These are phyloP conservation scores for Calocybe cyanea DNA, from an alignment of 768 basidiomycete genomes.

Conservation along the genomic window DNA sequence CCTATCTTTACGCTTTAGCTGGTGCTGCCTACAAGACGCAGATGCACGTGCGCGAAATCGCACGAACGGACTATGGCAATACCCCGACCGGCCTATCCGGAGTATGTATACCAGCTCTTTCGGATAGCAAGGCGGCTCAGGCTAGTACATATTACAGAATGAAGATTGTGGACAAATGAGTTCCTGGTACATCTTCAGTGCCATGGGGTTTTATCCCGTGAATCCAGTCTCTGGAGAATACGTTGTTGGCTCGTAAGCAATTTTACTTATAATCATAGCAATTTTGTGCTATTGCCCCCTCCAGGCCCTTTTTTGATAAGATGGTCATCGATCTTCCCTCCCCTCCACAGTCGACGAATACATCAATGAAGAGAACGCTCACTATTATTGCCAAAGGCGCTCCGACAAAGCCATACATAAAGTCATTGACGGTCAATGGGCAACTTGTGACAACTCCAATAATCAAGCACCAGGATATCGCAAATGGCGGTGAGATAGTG, in stretches of 20 bases:
- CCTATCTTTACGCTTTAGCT: conserved; percentile 74
- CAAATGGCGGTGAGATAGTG: conserved; percentile 15
- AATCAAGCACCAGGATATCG: conserved; percentile 49
- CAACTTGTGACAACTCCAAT: conserved; percentile 37
- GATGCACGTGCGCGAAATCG: conserved; percentile 66
- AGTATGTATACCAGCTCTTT: conserved; percentile 31
- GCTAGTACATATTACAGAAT: conserved; percentile 42
- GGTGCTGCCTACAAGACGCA: conserved; percentile 70
- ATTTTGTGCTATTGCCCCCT: background rate
- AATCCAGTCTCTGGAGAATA: conserved; percentile 77
- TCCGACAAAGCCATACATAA: conserved; percentile 55
- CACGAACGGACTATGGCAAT: conserved; percentile 58
- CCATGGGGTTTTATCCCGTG: conserved; percentile 82
- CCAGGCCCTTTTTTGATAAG: conserved; percentile 47
- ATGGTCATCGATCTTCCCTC: conserved; percentile 55
- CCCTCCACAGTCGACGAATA: conserved; percentile 9
- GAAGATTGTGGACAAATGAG: conserved; percentile 93
- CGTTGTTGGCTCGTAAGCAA: conserved; percentile 64
- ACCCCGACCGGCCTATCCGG: conserved; percentile 70
- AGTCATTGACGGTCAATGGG: conserved; percentile 56
- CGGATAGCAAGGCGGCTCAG: background rate
- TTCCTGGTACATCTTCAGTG: conserved; percentile 82
- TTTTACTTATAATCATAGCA: background rate
- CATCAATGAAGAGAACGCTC: conserved; percentile 28
- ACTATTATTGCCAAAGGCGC: conserved; percentile 57